Evolutionary conservation across 176 grass and related monocot species (phyloP).

Genomic region (Leersia perrieri): DNA sequence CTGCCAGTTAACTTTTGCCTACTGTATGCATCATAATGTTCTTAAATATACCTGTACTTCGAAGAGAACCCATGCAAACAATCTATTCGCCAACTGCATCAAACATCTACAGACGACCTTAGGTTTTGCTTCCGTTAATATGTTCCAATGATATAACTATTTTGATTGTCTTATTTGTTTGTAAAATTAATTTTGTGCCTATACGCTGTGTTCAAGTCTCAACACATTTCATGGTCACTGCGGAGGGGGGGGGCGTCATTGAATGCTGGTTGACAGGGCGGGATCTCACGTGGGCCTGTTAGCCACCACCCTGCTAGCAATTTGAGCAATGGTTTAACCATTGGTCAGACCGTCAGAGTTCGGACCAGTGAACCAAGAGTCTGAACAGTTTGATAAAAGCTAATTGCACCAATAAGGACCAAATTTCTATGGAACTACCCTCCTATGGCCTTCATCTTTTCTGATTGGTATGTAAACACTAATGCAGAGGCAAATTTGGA

Average conservation of each 20-base stretch:
- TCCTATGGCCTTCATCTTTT: slow-evolving; percentile 8
- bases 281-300: neutral
- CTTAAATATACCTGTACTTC: neutral
- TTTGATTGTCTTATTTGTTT: neutral
- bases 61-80: neutral
- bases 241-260: neutral
- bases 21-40: neutral
- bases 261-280: neutral
- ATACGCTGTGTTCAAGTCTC: neutral
- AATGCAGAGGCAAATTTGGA: slow-evolving; percentile 81
- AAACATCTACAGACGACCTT: neutral
- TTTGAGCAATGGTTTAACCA: neutral
- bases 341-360: neutral
- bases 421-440: neutral
- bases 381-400: neutral
- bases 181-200: neutral
- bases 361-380: neutral
- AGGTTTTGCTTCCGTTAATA: neutral
- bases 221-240: neutral
- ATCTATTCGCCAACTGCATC: neutral
- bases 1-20: neutral
- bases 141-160: slow-evolving; percentile 6
- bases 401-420: neutral
- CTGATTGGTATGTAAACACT: neutral
- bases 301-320: neutral